phyloP scores from a whole-genome alignment of 2,329 filamentous ascomycete species.

The Aureobasidium mangrovei region DNA sequence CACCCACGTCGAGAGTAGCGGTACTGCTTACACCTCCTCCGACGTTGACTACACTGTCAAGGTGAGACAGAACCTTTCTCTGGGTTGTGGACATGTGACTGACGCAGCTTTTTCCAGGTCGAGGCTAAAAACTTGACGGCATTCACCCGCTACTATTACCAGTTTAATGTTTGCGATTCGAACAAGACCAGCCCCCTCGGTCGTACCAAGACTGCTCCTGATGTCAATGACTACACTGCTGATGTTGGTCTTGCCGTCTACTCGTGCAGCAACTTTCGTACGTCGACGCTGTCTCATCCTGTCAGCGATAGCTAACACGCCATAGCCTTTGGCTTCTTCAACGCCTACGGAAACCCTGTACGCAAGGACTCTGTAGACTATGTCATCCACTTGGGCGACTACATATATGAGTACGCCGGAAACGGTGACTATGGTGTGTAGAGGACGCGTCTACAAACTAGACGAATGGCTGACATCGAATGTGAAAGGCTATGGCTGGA shows the following conservation, averaged over 20 bases:
- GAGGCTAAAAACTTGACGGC: conserved; percentile 55
- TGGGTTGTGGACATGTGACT: background rate
- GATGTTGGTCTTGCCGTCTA: conserved; percentile 58
- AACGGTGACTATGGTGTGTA: conserved; percentile 27
- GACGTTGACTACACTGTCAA: conserved; percentile 72
- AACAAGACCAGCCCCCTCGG: conserved; percentile 54
- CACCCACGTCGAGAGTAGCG: conserved; percentile 43
- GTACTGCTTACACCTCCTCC: conserved; percentile 58
- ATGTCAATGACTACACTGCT: conserved; percentile 46
- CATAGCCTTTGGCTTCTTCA: conserved; percentile 40
- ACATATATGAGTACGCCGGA: conserved; percentile 54
- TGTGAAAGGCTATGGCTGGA: conserved; percentile 37
- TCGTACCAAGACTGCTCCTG: conserved; percentile 61
- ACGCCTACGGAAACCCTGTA: conserved; percentile 29
- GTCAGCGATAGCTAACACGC: background rate
- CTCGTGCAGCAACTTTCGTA: conserved; percentile 61
- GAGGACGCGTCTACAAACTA: background rate
- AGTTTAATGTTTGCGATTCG: conserved; percentile 59
- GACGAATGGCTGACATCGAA: background rate
- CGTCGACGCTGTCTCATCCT: conserved; percentile 18
- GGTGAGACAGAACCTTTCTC: conserved; percentile 30
- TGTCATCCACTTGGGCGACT: conserved; percentile 42
- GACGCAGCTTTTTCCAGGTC: conserved; percentile 35
- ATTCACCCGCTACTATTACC: conserved; percentile 61
- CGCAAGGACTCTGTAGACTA: conserved; percentile 41